Percentiles rank a stretch among this genome's conserved stretches.
phyloP scores from a whole-genome alignment of 345 rosid genomes.

The Sisymbrium altissimum region DNA sequence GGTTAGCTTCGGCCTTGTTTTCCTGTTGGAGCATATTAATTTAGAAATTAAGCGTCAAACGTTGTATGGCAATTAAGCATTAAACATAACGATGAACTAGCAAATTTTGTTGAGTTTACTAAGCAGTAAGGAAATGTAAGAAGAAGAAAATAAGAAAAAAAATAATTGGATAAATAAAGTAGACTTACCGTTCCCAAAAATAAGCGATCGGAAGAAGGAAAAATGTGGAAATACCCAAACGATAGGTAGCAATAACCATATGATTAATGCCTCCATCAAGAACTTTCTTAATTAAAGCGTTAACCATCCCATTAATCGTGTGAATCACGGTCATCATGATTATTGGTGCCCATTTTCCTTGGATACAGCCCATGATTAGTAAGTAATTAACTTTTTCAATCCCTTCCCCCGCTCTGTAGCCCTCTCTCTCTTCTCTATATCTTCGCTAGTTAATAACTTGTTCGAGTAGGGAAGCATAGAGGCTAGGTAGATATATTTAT shows the following conservation, averaged over 20 bases:
- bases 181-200: conserved; percentile 50
- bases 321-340: conserved; percentile 31
- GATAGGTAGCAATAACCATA: conserved; percentile 54
- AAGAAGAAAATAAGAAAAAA: neutral
- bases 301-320: conserved; percentile 39
- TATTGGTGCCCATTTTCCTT: conserved; percentile 45
- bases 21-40: conserved; percentile 35
- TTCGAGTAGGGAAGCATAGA: conserved; percentile 12
- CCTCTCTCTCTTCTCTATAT: neutral
- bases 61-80: neutral
- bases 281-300: conserved; percentile 51
- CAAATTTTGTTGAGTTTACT: neutral
- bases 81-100: neutral
- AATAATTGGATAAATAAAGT: neutral
- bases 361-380: conserved; percentile 20
- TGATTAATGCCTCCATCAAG: conserved; percentile 53
- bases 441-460: neutral
- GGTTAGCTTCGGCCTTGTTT: conserved; percentile 64
- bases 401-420: neutral
- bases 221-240: conserved; percentile 46
- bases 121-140: neutral
- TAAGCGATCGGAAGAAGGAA: conserved; percentile 54
- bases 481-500: neutral
- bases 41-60: neutral
- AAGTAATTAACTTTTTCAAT: neutral